Evolutionary conservation across 2,329 filamentous ascomycete species (phyloP).

Genomic region (Whalleya microplaca): DNA sequence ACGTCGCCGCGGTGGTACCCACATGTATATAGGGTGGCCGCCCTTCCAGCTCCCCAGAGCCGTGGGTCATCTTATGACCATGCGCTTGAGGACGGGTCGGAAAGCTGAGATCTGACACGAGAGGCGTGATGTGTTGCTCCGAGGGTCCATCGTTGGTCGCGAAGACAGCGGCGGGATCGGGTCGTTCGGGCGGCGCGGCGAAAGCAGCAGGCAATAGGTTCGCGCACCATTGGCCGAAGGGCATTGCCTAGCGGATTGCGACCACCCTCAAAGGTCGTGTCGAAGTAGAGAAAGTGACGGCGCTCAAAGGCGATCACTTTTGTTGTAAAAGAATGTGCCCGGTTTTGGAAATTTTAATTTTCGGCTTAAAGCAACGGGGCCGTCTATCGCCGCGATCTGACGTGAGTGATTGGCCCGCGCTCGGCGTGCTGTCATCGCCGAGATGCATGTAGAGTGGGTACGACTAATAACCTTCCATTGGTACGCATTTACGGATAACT

Average conservation of each 20-base stretch:
- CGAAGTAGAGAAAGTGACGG: conserved; percentile 14
- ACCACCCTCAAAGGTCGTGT: neutral
- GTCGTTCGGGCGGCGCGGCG: conserved; percentile 14
- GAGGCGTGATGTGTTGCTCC: conserved; percentile 26
- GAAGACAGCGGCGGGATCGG: conserved; percentile 18
- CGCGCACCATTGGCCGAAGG: conserved; percentile 12
- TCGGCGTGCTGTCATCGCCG: neutral
- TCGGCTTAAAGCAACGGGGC: conserved; percentile 17
- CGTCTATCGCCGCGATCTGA: conserved; percentile 7
- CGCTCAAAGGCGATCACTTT: conserved; percentile 25
- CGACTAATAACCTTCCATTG: too few species aligned
- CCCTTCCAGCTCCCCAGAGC: conserved; percentile 55
- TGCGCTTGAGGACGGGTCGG: conserved; percentile 19
- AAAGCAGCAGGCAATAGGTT: conserved; percentile 2
- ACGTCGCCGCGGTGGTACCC: conserved; percentile 37
- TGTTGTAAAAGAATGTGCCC: conserved; percentile 1
- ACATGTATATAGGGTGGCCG: conserved; percentile 69
- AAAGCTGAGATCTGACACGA: conserved; percentile 26
- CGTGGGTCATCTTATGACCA: conserved; percentile 42
- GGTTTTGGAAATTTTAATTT: conserved; percentile 15
- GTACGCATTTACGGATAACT: neutral
- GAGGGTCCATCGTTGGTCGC: conserved; percentile 34
- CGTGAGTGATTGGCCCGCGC: neutral
- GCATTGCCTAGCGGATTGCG: conserved; percentile 1
- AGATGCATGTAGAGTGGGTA: neutral